Evolutionary conservation across 257 asterid genomes (phyloP).

Genomic region (Nicotiana benthamiana): DNA sequence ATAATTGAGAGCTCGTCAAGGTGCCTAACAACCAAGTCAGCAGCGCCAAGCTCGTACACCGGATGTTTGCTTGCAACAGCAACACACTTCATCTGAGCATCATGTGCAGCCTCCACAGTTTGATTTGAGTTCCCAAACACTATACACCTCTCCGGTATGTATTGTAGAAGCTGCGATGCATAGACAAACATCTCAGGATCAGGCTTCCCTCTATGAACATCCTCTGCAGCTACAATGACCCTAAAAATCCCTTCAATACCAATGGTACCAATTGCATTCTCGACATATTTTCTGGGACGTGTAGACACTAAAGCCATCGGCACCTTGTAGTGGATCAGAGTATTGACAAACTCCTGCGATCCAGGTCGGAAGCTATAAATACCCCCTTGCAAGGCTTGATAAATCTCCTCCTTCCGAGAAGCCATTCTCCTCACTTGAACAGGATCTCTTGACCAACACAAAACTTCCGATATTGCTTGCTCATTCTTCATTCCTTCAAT

Average conservation of each 20-base stretch:
- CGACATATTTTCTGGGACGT: slow-evolving; percentile 61
- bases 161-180: slow-evolving; percentile 75
- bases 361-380: slow-evolving; percentile 70
- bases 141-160: slow-evolving; percentile 78
- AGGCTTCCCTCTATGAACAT: slow-evolving; percentile 85
- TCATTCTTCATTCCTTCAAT: slow-evolving; percentile 95
- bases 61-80: slow-evolving; percentile 94
- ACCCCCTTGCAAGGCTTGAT: slow-evolving; percentile 76
- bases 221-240: slow-evolving; percentile 80
- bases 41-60: slow-evolving; percentile 80
- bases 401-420: slow-evolving; percentile 69
- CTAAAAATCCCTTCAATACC: slow-evolving; percentile 67
- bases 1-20: slow-evolving; percentile 82
- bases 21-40: slow-evolving; percentile 69
- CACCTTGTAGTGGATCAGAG: slow-evolving; percentile 63
- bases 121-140: slow-evolving; percentile 90
- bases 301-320: slow-evolving; percentile 95
- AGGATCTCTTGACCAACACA: slow-evolving; percentile 94
- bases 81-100: slow-evolving; percentile 89
- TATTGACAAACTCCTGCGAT: slow-evolving; percentile 62
- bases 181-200: slow-evolving; percentile 93
- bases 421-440: slow-evolving; percentile 56
- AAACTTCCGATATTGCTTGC: slow-evolving; percentile 92
- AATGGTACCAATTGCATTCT: slow-evolving; percentile 49
- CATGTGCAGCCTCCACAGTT: slow-evolving; percentile 95